Evolutionary conservation across 129 eudicot species (phyloP).

Genomic region (Ambrosia artemisiifolia): DNA sequence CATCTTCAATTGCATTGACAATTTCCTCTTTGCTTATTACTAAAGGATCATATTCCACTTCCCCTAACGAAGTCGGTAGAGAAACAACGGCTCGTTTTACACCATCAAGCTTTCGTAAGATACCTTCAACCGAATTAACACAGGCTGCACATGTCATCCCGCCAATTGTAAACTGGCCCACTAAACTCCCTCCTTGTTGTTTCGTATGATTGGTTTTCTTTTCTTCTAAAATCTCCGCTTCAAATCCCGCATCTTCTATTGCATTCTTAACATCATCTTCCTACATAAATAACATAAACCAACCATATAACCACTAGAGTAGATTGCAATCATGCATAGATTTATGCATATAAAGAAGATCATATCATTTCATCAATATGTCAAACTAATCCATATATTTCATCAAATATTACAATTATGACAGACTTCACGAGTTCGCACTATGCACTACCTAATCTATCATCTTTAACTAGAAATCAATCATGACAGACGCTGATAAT

Average conservation of each 20-base stretch:
- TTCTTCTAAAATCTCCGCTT: conserved; percentile 78
- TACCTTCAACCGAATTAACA: conserved; percentile 96
- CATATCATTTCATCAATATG: not conserved
- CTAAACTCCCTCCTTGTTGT: conserved; percentile 43
- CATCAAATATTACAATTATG: not conserved
- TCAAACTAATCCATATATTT: not conserved
- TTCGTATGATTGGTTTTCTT: conserved; percentile 36
- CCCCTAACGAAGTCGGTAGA: conserved; percentile 89
- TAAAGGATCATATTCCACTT: conserved; percentile 85
- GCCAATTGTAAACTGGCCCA: conserved; percentile 92
- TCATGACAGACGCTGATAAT: not conserved
- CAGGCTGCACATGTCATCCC: conserved; percentile 99
- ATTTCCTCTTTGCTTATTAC: conserved; percentile 74
- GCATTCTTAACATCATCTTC: conserved; percentile 91
- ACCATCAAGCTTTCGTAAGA: conserved; percentile 78
- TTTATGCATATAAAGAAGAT: not conserved
- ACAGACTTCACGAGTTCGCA: not conserved
- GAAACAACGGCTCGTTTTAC: conserved; percentile 77
- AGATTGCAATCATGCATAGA: not conserved
- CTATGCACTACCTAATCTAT: not conserved
- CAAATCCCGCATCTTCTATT: conserved; percentile 98
- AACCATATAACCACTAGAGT: not conserved
- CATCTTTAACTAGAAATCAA: not conserved
- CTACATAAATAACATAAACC: conserved; percentile 37
- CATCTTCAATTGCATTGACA: conserved; percentile 88